These are phyloP conservation scores for Puccinellia tenuiflora DNA, from an alignment of 176 grass and related monocot species.

Conservation along the genomic window DNA sequence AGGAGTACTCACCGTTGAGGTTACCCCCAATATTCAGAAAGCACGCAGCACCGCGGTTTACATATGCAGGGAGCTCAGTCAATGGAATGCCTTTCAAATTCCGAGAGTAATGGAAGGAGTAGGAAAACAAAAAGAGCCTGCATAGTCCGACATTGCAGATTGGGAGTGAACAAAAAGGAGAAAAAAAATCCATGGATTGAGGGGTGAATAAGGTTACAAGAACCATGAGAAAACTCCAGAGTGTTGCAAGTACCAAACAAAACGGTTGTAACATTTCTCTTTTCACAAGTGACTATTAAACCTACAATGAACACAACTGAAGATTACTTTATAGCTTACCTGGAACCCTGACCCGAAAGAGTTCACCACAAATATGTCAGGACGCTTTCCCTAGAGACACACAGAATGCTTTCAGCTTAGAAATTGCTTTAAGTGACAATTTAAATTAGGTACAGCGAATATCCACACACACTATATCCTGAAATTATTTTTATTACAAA, in stretches of 20 bases:
- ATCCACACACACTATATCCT: background rate
- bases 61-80: constrained; percentile 62
- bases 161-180: constrained; percentile 10
- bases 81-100: constrained; percentile 87
- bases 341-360: constrained; percentile 97
- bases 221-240: background rate
- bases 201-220: background rate
- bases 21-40: constrained; percentile 82
- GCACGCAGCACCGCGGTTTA: constrained; percentile 72
- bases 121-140: constrained; percentile 94
- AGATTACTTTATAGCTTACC: constrained; percentile 34
- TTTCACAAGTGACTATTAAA: constrained; percentile 6
- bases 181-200: constrained; percentile 1
- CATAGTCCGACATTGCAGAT: constrained; percentile 25
- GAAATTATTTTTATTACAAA: constrained; percentile 30
- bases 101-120: constrained; percentile 78
- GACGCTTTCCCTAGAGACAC: constrained; percentile 60
- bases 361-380: constrained; percentile 95
- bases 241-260: background rate
- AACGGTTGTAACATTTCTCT: background rate
- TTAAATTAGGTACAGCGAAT: background rate
- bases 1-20: constrained; percentile 47
- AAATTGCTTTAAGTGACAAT: background rate
- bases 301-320: constrained; percentile 1
- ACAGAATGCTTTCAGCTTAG: background rate